Base-by-base conservation (phyloP, 2,329 filamentous ascomycete genomes). In the Sarocladiaceae sp. region DNA sequence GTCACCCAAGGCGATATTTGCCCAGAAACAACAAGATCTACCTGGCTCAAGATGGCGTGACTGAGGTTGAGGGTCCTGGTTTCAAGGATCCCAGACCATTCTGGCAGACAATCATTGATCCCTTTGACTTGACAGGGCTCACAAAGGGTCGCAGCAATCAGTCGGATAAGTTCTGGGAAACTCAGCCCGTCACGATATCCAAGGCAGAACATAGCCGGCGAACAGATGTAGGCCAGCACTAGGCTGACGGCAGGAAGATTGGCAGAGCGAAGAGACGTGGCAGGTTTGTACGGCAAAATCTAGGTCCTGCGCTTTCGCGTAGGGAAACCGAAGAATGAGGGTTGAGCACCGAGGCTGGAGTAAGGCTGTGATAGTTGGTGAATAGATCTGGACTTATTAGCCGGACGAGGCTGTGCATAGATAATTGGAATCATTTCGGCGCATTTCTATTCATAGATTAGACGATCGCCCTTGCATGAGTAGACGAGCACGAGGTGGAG, bases 1-100 rank as follows among this genome's bases (percentile, higher is more conserved):
- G 69, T 4, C 72, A 79, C 49, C 75, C 76, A 18, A 63, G 74
- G 27, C 62, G 62, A 23, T 76, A 64, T 51, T 57, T 80, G 15
- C 77, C 76, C 0, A 53, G 60, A 47, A 67, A 63, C 47, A 67
- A 68, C 35, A 72, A 67, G 47, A 63, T 73, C 4, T 78, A 76
- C 51, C 64, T 80, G 3, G 63, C 65, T 1, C 55, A 55, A 42
- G 74, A 80, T 53, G 73, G 73, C 1, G 52, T 60, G 3, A 70
- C 69, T 1, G 73, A 78, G 58, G 56, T 75, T 29, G 57, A 60
- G 23, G 73, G 73, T 0, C 64, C 66, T 3, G 73, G 71, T 2
- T 75, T 70, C 51, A 64, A 69, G 54, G 72, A 78, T 48, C 58
- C 64, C 4, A 66, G 74, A 49, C 57, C 61, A 45, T 60, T 72